Evolutionary conservation across 73 alveolate genomes (phyloP).

Genomic region (Effrenium voratum): DNA sequence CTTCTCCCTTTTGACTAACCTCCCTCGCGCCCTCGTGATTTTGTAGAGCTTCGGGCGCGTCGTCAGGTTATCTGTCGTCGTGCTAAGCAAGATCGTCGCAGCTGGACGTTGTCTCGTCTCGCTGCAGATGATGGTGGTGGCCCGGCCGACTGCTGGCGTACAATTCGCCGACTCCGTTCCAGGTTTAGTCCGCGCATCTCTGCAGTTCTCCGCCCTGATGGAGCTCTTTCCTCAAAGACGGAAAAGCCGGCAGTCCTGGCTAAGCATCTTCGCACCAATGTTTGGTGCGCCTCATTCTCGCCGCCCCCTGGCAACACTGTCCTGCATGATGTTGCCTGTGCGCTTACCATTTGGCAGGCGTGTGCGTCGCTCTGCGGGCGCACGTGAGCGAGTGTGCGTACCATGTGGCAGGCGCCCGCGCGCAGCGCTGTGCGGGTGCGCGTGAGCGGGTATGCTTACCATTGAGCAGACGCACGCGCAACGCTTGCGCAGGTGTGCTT

Average conservation of each 20-base stretch:
- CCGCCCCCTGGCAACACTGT: background rate
- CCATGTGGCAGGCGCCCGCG: too few relatives aligned
- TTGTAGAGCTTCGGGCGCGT: background rate
- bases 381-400: too few relatives aligned
- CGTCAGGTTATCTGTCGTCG: background rate
- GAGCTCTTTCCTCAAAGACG: background rate
- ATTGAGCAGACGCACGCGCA: too few relatives aligned
- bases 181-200: background rate
- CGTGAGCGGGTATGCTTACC: too few relatives aligned
- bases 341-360: background rate
- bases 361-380: too few relatives aligned
- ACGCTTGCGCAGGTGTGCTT: too few relatives aligned
- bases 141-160: background rate
- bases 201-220: background rate
- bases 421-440: too few relatives aligned
- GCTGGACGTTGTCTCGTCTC: background rate
- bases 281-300: background rate
- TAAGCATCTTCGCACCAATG: background rate
- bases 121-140: background rate
- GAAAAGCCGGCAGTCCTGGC: background rate
- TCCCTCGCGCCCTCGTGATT: background rate
- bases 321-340: too few relatives aligned
- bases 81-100: background rate
- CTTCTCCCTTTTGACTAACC: background rate
- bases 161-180: background rate